These are phyloP conservation scores for Thielaviopsis musarum DNA, from an alignment of 2,329 filamentous ascomycete species.

Conservation along the genomic window DNA sequence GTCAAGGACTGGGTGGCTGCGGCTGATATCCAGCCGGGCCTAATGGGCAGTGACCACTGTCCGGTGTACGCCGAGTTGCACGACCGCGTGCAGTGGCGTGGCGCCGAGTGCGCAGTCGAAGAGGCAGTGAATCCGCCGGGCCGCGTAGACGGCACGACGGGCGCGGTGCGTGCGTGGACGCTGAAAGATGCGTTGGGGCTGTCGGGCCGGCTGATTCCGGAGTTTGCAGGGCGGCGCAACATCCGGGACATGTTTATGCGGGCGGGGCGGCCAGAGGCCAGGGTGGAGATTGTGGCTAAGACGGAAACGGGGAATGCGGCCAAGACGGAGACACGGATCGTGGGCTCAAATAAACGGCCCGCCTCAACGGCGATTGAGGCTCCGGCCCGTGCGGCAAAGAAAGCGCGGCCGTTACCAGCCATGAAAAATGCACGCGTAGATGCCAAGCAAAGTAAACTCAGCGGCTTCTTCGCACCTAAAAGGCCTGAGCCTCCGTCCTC, in stretches of 20 bases:
- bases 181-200: constrained; percentile 50
- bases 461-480: constrained; percentile 64
- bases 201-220: constrained; percentile 70
- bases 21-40: constrained; percentile 78
- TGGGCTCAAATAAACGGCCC: neutral
- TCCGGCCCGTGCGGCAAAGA: constrained; percentile 6
- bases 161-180: constrained; percentile 50
- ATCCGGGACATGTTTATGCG: constrained; percentile 82
- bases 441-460: constrained; percentile 40
- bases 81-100: constrained; percentile 38
- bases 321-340: neutral
- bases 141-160: constrained; percentile 50
- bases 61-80: constrained; percentile 69
- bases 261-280: neutral
- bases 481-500: neutral
- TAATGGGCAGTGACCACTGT: constrained; percentile 93
- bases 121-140: constrained; percentile 67
- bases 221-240: constrained; percentile 68
- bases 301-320: no score
- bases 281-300: neutral
- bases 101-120: constrained; percentile 33
- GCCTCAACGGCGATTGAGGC: constrained; percentile 24
- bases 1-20: constrained; percentile 68
- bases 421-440: constrained; percentile 14
- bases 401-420: constrained; percentile 15